A percentile compares a stretch with the other conserved stretches of the same genome.
These are phyloP conservation scores for Vitis riparia DNA, from an alignment of 164 flowering plant genomes.

Conservation along the genomic window DNA sequence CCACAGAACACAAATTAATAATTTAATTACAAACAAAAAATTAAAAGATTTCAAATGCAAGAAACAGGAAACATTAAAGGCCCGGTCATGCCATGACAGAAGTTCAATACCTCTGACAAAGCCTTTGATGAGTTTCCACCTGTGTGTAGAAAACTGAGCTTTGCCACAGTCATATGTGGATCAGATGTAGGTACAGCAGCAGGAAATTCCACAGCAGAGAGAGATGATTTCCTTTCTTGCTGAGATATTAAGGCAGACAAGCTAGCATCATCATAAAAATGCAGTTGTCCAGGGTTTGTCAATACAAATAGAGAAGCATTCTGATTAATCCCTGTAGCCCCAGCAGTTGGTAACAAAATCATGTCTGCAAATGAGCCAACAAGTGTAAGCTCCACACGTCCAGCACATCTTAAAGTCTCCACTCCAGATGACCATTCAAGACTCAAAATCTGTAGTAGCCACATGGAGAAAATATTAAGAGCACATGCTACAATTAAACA, in stretches of 20 bases:
- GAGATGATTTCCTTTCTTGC: conserved; percentile 36
- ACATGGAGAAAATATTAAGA: too few species aligned
- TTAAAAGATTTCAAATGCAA: not conserved
- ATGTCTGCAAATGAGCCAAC: conserved; percentile 83
- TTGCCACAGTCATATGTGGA: conserved; percentile 66
- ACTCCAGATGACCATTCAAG: conserved; percentile 82
- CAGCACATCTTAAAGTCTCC: conserved; percentile 56
- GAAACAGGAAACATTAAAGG: conserved; percentile 2
- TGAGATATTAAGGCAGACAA: conserved; percentile 42
- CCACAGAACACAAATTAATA: conserved; percentile 3
- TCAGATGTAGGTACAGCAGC: conserved; percentile 49
- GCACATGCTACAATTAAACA: too few species aligned
- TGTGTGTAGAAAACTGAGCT: conserved; percentile 35
- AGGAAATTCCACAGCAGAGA: conserved; percentile 53
- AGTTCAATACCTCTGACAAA: conserved; percentile 50
- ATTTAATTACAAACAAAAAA: not conserved
- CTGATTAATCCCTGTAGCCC: conserved; percentile 33
- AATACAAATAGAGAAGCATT: conserved; percentile 60
- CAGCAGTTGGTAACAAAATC: conserved; percentile 60
- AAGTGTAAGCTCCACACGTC: conserved; percentile 69
- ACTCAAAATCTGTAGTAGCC: conserved; percentile 57
- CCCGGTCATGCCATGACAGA: not conserved
- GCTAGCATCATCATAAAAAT: conserved; percentile 48
- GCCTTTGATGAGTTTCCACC: conserved; percentile 38
- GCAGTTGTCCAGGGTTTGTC: conserved; percentile 82